phyloP scores from a whole-genome alignment of 2,329 filamentous ascomycete species.

The Pseudonectria foliicola region DNA sequence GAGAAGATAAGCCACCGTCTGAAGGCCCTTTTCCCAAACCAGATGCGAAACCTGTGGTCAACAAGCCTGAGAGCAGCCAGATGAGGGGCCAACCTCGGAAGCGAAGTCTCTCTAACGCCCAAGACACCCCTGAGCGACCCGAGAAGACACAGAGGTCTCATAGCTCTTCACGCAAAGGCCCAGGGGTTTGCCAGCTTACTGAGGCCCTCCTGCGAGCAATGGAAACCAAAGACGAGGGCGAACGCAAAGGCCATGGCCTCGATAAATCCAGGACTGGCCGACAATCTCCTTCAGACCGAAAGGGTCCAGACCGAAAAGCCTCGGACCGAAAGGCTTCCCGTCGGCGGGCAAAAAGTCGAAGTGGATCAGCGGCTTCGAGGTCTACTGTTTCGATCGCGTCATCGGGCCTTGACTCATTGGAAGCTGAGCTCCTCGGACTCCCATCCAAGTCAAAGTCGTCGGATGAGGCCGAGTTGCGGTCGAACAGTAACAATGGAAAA shows the following conservation, averaged over 20 bases:
- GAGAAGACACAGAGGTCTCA: constrained; percentile 15
- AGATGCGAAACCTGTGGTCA: constrained; percentile 3
- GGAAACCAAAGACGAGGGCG: constrained; percentile 7
- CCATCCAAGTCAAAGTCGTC: constrained; percentile 25
- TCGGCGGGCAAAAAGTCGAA: constrained; percentile 10
- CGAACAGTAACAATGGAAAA: constrained; percentile 15
- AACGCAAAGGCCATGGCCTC: constrained; percentile 9
- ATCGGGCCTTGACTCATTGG: constrained; percentile 32
- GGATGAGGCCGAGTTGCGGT: constrained; percentile 16
- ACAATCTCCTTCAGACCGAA: constrained; percentile 10
- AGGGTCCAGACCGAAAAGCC: constrained; percentile 4
- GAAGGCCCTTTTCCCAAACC: constrained; percentile 14
- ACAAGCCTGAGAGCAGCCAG: constrained; percentile 14
- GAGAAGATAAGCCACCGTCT: constrained; percentile 16
- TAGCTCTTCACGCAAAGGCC: constrained; percentile 7
- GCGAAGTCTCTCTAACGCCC: constrained; percentile 8
- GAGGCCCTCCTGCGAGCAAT: constrained; percentile 6
- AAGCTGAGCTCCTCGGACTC: constrained; percentile 31
- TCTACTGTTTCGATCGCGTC: constrained; percentile 26
- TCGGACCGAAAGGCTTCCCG: constrained; percentile 4
- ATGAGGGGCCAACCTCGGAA: constrained; percentile 10
- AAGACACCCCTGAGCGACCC: constrained; percentile 9
- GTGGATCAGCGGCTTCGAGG: constrained; percentile 18
- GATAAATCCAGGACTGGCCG: constrained; percentile 5
- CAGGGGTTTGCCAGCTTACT: constrained; percentile 2